These are phyloP conservation scores for Dichotomopilus funicola DNA, from an alignment of 2,329 filamentous ascomycete species.

Conservation along the genomic window DNA sequence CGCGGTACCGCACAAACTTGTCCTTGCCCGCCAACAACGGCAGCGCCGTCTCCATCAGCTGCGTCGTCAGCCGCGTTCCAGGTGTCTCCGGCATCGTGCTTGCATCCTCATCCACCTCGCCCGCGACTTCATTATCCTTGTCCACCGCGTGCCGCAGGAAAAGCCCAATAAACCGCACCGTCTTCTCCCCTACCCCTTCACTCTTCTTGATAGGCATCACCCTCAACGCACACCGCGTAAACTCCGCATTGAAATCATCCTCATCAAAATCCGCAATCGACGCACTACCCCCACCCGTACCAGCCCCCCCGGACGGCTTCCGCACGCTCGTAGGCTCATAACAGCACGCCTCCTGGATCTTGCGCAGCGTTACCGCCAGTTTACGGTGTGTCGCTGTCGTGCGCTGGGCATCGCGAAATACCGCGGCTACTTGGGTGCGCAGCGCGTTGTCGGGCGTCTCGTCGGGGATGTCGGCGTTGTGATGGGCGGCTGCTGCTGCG, in stretches of 20 bases:
- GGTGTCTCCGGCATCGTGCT: slow-evolving; percentile 75
- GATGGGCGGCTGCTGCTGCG: slow-evolving; percentile 22
- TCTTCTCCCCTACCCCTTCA: slow-evolving; percentile 78
- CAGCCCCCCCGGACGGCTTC: slow-evolving; percentile 44
- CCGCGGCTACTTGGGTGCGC: slow-evolving; percentile 63
- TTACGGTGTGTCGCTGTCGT: slow-evolving; percentile 89
- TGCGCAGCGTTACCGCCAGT: slow-evolving; percentile 77
- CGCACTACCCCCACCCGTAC: slow-evolving; percentile 31
- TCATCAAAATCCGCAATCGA: slow-evolving; percentile 63
- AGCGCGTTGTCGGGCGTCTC: slow-evolving; percentile 66
- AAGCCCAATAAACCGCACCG: slow-evolving; percentile 78
- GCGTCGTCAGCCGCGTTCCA: slow-evolving; percentile 68
- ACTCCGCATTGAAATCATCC: slow-evolving; percentile 79
- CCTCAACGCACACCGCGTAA: slow-evolving; percentile 73
- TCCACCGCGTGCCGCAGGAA: slow-evolving; percentile 70
- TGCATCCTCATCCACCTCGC: slow-evolving; percentile 59
- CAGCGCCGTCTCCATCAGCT: slow-evolving; percentile 66
- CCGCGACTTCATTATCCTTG: slow-evolving; percentile 63
- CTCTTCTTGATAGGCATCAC: slow-evolving; percentile 86
- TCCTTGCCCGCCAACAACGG: slow-evolving; percentile 81
- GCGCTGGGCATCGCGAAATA: slow-evolving; percentile 78
- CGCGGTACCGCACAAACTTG: slow-evolving; percentile 82
- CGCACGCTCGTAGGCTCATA: slow-evolving; percentile 53
- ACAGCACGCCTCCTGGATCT: slow-evolving; percentile 81
- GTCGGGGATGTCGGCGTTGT: slow-evolving; percentile 50